phyloP scores from a whole-genome alignment of 106 monocot genomes.

The Dendrobium catenatum region DNA sequence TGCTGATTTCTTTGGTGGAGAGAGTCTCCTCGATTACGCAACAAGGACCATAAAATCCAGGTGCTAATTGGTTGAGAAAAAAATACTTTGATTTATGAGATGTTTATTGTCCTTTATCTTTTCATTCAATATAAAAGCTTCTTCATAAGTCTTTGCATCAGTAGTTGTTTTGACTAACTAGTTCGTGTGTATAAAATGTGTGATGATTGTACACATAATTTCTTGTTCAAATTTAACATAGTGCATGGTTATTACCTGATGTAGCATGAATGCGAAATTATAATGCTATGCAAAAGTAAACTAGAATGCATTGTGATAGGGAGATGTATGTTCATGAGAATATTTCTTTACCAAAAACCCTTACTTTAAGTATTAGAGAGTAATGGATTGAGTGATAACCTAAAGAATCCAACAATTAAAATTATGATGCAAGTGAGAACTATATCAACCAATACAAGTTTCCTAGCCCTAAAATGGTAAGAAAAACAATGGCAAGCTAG shows the following conservation, averaged over 20 bases:
- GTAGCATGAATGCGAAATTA: background rate
- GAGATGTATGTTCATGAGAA: background rate
- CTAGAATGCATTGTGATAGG: background rate
- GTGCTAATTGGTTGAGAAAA: conserved; percentile 15
- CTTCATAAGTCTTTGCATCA: background rate
- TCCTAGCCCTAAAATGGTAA: background rate
- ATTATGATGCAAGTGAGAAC: background rate
- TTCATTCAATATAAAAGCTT: background rate
- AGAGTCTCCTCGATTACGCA: conserved; percentile 74
- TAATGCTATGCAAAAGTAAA: background rate
- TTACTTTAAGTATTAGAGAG: background rate
- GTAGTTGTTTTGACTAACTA: background rate
- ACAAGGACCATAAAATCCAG: conserved; percentile 74
- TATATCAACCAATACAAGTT: background rate
- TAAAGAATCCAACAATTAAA: background rate
- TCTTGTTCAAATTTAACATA: background rate
- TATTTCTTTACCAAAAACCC: background rate
- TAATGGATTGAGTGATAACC: background rate
- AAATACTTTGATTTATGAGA: background rate
- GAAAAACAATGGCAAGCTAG: background rate
- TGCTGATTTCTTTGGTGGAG: conserved; percentile 48
- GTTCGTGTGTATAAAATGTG: background rate
- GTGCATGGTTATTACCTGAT: background rate
- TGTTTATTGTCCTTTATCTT: background rate
- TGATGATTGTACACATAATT: background rate